Percentiles rank a stretch among this genome's conserved stretches.
These are phyloP conservation scores for Citrus hindsii DNA, from an alignment of 345 rosid genomes.

Conservation along the genomic window DNA sequence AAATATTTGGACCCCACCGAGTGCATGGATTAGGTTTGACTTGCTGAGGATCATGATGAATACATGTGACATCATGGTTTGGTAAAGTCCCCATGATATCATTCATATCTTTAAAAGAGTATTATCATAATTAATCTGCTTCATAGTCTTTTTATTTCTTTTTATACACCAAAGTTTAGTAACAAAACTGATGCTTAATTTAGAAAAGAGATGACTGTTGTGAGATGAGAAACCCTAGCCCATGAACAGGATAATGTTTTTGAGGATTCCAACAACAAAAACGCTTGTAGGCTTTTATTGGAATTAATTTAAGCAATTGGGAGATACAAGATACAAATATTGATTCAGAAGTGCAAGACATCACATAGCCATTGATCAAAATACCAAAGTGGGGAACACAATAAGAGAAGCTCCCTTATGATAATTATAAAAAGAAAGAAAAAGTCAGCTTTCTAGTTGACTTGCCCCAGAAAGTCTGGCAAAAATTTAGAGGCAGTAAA, in stretches of 20 bases:
- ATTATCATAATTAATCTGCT: not conserved
- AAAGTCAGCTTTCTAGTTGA: slow-evolving; percentile 61
- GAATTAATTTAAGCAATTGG: not conserved
- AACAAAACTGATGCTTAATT: not conserved
- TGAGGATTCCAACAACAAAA: not conserved
- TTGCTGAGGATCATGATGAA: slow-evolving; percentile 20
- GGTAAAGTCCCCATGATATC: not conserved
- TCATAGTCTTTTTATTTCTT: not conserved
- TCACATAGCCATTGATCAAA: slow-evolving; percentile 13
- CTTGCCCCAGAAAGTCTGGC: slow-evolving; percentile 62
- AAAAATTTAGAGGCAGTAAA: slow-evolving; percentile 37
- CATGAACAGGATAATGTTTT: not conserved
- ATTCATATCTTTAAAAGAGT: not conserved
- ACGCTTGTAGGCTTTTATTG: not conserved
- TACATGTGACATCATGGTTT: slow-evolving; percentile 38
- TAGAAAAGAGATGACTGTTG: not conserved
- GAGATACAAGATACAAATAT: not conserved
- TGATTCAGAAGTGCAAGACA: slow-evolving; percentile 11
- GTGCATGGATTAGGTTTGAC: slow-evolving; percentile 53
- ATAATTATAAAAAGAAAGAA: not conserved
- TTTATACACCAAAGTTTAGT: not conserved
- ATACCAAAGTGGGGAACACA: slow-evolving; percentile 46
- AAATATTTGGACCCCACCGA: slow-evolving; percentile 16
- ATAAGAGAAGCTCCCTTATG: slow-evolving; percentile 12
- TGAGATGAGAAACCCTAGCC: not conserved